phyloP scores from a whole-genome alignment of 2,329 filamentous ascomycete genomes.

The Thielaviopsis musarum region DNA sequence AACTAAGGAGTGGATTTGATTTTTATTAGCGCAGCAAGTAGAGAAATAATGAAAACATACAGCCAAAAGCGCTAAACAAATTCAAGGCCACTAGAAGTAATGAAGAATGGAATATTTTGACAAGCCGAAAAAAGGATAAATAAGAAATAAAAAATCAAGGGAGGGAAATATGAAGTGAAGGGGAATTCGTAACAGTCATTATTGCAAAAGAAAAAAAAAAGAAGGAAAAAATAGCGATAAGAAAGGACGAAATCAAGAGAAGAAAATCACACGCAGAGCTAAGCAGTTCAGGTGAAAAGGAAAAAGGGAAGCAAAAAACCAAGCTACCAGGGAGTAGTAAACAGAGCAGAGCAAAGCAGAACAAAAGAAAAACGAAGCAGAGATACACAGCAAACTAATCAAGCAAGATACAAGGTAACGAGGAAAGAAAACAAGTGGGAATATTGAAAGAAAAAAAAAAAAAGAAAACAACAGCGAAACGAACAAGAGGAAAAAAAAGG shows the following conservation, averaged over 20 bases:
- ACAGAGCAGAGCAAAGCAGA: neutral
- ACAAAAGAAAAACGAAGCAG: neutral
- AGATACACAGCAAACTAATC: neutral
- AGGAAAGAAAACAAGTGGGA: conserved; percentile 5
- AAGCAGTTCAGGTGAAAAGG: neutral
- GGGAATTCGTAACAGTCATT: conserved; percentile 7
- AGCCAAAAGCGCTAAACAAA: neutral
- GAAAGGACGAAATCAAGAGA: neutral
- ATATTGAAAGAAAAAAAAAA: conserved; percentile 2
- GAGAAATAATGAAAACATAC: neutral
- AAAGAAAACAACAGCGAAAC: neutral
- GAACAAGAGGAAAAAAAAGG: neutral
- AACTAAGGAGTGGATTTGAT: neutral
- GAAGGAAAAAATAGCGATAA: neutral
- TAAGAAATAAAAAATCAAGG: neutral
- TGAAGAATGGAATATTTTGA: neutral
- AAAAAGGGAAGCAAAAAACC: neutral
- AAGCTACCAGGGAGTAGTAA: neutral
- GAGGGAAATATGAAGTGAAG: neutral
- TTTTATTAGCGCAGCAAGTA: neutral
- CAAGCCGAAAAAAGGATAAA: neutral
- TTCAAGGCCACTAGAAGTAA: neutral
- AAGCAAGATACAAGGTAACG: conserved; percentile 9
- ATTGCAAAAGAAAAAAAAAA: neutral
- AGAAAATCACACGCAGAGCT: neutral